Evolutionary conservation across 805 yeast genomes (phyloP), one percentile per base, ranked within the genome.

Genomic region (Blastobotrys americana): DNA sequence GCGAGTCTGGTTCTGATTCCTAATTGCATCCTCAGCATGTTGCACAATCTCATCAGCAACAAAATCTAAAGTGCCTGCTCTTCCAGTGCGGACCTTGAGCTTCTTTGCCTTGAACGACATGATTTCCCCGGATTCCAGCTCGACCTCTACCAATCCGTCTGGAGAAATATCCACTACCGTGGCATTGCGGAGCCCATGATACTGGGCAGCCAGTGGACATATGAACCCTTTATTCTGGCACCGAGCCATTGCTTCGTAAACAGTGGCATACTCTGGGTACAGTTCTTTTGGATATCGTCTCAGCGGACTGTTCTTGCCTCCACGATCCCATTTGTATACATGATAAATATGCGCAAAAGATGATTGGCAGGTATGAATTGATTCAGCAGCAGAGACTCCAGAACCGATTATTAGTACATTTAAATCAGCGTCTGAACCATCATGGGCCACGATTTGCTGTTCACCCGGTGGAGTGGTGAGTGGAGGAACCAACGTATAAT

Each of bases 361-460:
- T 3, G 45, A 38, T 3, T 34, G 20, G 43, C 47, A 41, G 3
- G 44, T 45, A 9, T 52, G 39, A n/a, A 61, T 50, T 3, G 61
- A 59, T 21, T 62, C 66, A 2, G 66, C 66, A 1, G 66, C 66
- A 3, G 63, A 55, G 27, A 62, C 57, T 1, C 66, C 66, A 2
- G 65, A 53, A 1, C 66, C 66, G 13, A 62, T 37, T 2, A 60
- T 55, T 3, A 58, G 51, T 13, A 25, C 31, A 8, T 8, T 8
- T 25, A 8, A 13, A 2, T 47, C 41, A 3, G 51, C 38, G 5
- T 34, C 37, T 15, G 31, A 37, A 36, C 17, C 15, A 23, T 44
- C 17, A 25, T 8, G 8, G 8, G 31, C 10, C n/a, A n/a, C n/a
- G n/a, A n/a, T n/a, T n/a, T n/a, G n/a, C n/a, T n/a, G n/a, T 20